Conservation (phyloP, 257 asterid species). For the Haberlea rhodopensis region DNA sequence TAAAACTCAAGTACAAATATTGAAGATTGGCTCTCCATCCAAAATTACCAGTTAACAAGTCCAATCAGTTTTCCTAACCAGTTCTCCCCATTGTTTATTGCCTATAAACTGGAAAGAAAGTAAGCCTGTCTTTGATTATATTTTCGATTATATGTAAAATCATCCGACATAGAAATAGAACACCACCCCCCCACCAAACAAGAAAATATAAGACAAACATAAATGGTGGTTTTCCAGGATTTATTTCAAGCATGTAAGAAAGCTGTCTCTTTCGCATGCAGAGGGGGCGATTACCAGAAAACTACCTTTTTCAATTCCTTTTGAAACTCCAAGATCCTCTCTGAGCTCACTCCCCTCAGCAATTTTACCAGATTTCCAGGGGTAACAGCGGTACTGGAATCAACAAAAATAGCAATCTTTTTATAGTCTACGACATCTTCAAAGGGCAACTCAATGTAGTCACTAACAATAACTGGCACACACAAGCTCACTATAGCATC, state of each 20-base stretch:
- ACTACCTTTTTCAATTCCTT: conserved; percentile 70
- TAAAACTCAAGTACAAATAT: neutral
- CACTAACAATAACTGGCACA: conserved; percentile 89
- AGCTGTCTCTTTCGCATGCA: conserved; percentile 9
- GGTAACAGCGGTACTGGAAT: conserved; percentile 62
- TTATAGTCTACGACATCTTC: conserved; percentile 91
- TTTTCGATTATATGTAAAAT: too few relatives aligned
- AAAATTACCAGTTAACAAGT: neutral
- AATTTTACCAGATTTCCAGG: conserved; percentile 72
- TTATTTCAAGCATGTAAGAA: neutral
- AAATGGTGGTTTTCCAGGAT: neutral
- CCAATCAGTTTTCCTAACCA: neutral
- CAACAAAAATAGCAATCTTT: conserved; percentile 79
- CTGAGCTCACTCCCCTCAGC: conserved; percentile 54
- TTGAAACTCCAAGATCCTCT: conserved; percentile 72
- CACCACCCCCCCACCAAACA: neutral
- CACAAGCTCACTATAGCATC: conserved; percentile 97
- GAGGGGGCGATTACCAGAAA: conserved; percentile 9
- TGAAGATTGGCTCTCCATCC: neutral
- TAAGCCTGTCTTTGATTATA: too few relatives aligned
- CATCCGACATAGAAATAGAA: neutral
- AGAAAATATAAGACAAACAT: neutral
- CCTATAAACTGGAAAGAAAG: neutral
- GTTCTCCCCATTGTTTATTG: conserved; percentile 5
- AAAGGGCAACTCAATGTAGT: conserved; percentile 87